These are phyloP conservation scores for Gryganskiella cystojenkinii DNA, from an alignment of 192 early-diverging fungal species.

Conservation along the genomic window DNA sequence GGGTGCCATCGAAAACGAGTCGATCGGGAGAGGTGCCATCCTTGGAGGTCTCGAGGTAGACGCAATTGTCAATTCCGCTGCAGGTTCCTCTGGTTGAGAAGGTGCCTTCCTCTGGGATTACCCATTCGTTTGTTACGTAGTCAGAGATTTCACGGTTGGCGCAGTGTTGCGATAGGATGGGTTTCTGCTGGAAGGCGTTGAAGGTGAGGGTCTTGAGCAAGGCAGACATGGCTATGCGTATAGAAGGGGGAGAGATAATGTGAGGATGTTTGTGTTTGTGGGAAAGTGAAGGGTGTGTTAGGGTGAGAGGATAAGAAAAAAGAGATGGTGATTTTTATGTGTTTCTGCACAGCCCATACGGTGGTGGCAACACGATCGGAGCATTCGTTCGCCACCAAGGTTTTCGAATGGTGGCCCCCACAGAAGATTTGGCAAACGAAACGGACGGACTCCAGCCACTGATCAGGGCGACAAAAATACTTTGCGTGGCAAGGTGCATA, in stretches of 20 bases:
- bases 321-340: too few species aligned
- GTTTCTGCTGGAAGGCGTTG: slow-evolving; percentile 9
- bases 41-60: slow-evolving; percentile 16
- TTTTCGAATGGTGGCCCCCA: too few species aligned
- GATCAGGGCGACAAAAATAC: too few species aligned
- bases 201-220: slow-evolving; percentile 14
- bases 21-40: slow-evolving; percentile 7
- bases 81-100: slow-evolving; percentile 8
- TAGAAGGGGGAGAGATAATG: slow-evolving; percentile 3
- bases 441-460: too few species aligned
- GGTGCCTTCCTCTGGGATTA: slow-evolving; percentile 2
- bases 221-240: slow-evolving; percentile 10
- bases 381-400: too few species aligned
- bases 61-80: slow-evolving; percentile 6
- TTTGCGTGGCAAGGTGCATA: too few species aligned
- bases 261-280: too few species aligned
- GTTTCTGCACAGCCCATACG: too few species aligned
- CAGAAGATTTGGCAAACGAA: too few species aligned
- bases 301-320: too few species aligned
- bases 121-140: slow-evolving; percentile 10
- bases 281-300: slow-evolving; percentile 2
- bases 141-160: slow-evolving; percentile 8
- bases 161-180: background rate
- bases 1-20: slow-evolving; percentile 53
- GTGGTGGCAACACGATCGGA: too few species aligned